phyloP scores from a whole-genome alignment of 2,329 filamentous ascomycete species.

The Escovopsis sp. region DNA sequence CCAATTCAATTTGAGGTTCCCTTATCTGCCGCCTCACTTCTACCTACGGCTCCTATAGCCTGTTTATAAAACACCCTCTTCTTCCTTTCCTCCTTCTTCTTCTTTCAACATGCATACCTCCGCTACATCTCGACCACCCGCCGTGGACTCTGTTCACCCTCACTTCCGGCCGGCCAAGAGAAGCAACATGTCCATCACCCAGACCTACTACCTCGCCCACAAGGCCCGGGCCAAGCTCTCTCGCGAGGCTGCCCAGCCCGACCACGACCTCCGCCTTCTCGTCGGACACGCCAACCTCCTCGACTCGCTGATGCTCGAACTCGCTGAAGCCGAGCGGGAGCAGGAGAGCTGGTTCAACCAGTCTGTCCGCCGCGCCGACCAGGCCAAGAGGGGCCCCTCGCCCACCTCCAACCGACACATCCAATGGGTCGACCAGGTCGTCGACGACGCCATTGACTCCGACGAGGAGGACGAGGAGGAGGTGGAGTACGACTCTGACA shows the following conservation, averaged over 20 bases:
- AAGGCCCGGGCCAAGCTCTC: slow-evolving; percentile 94
- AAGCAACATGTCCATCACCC: slow-evolving; percentile 83
- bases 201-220: slow-evolving; percentile 97
- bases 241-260: slow-evolving; percentile 72
- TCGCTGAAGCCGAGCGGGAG: slow-evolving; percentile 86
- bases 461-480: slow-evolving; percentile 20
- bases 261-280: slow-evolving; percentile 88
- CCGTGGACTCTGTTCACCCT: slow-evolving; percentile 12
- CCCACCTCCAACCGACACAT: slow-evolving; percentile 50
- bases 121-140: slow-evolving; percentile 13
- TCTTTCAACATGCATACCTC: slow-evolving; percentile 17
- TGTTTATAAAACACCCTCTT: neutral
- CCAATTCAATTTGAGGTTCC: too few relatives aligned
- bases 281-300: slow-evolving; percentile 98
- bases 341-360: slow-evolving; percentile 98
- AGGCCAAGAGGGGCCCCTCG: slow-evolving; percentile 25
- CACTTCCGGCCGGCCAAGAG: slow-evolving; percentile 38
- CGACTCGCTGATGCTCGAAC: slow-evolving; percentile 81
- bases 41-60: slow-evolving; percentile 1
- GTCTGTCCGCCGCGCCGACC: slow-evolving; percentile 64
- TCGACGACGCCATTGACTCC: slow-evolving; percentile 40
- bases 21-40: too few relatives aligned
- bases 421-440: slow-evolving; percentile 72
- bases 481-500: slow-evolving; percentile 54
- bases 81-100: neutral